phyloP scores from a whole-genome alignment of 768 basidiomycete genomes.

The Mycena vitilis region DNA sequence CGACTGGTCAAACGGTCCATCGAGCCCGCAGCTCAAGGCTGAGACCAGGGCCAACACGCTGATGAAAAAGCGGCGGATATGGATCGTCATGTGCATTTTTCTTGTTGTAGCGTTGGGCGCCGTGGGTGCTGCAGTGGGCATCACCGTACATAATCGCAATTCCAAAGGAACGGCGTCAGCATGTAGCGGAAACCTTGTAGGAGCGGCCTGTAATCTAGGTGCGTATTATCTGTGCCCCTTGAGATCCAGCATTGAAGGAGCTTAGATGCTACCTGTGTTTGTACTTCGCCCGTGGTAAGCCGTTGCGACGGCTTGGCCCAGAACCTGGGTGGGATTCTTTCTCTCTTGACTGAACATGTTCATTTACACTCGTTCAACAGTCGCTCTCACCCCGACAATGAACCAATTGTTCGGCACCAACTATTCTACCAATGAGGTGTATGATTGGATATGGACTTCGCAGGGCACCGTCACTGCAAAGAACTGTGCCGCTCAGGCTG shows the following conservation, averaged over 20 bases:
- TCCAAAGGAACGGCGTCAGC: constrained; percentile 34
- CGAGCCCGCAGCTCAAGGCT: constrained; percentile 22
- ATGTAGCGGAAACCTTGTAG: constrained; percentile 54
- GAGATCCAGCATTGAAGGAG: not conserved
- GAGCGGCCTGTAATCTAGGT: constrained; percentile 68
- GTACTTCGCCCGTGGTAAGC: constrained; percentile 56
- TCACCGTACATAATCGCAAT: constrained; percentile 50
- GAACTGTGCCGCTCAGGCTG: constrained; percentile 65
- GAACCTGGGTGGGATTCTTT: constrained; percentile 45
- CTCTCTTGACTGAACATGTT: not conserved
- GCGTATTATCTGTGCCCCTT: constrained; percentile 38
- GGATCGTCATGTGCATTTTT: constrained; percentile 47
- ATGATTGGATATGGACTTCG: constrained; percentile 61
- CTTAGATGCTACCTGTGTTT: constrained; percentile 72
- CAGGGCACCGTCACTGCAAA: constrained; percentile 55
- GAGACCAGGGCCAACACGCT: not conserved
- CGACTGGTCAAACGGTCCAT: constrained; percentile 22
- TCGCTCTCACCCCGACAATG: constrained; percentile 60
- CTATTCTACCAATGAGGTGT: constrained; percentile 56
- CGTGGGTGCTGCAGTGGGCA: constrained; percentile 58
- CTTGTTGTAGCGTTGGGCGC: constrained; percentile 52
- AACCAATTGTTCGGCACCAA: constrained; percentile 62
- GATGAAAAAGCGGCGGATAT: constrained; percentile 38
- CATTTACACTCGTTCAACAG: constrained; percentile 6
- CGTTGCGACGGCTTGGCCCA: constrained; percentile 67